A percentile compares a stretch with the other conserved stretches of the same genome.
Conservation (phyloP, 129 eudicot genomes). For the Flaveria robusta region DNA sequence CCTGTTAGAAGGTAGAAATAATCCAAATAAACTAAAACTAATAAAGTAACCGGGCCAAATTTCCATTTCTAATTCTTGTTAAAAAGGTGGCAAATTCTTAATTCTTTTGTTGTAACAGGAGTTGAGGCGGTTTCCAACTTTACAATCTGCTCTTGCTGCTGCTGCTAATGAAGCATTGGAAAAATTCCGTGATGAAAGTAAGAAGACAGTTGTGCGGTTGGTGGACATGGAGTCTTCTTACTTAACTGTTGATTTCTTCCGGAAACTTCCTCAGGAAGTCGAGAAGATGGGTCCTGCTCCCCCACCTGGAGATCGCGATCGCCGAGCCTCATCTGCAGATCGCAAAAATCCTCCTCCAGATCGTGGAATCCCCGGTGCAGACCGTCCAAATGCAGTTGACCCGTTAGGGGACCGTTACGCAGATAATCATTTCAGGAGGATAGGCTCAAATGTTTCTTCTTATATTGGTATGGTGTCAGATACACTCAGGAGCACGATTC, state of each 20-base stretch:
- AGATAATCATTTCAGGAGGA: constrained; percentile 59
- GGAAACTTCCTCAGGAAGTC: constrained; percentile 61
- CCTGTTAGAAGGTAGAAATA: neutral
- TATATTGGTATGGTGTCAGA: constrained; percentile 61
- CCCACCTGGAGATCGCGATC: constrained; percentile 42
- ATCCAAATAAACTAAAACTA: neutral
- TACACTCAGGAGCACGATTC: constrained; percentile 51
- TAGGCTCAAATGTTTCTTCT: constrained; percentile 62
- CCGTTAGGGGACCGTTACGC: constrained; percentile 48
- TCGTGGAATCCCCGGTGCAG: constrained; percentile 31
- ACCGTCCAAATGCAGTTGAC: constrained; percentile 42
- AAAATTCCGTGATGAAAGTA: constrained; percentile 64
- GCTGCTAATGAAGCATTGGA: constrained; percentile 62
- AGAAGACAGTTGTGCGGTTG: constrained; percentile 55
- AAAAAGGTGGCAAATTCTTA: neutral
- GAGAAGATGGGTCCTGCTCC: constrained; percentile 45
- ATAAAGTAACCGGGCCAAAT: neutral
- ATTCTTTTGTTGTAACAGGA: constrained; percentile 40
- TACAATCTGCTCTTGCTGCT: constrained; percentile 55
- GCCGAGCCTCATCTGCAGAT: constrained; percentile 40
- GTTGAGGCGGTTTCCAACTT: constrained; percentile 59
- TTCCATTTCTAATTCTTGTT: neutral
- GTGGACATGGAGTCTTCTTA: constrained; percentile 77
- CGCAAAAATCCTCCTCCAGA: constrained; percentile 42
- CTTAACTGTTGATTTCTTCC: constrained; percentile 64